Percentiles rank a stretch among this genome's conserved stretches.
Conservation (phyloP, 257 asterid genomes). For the Solanum habrochaites region DNA sequence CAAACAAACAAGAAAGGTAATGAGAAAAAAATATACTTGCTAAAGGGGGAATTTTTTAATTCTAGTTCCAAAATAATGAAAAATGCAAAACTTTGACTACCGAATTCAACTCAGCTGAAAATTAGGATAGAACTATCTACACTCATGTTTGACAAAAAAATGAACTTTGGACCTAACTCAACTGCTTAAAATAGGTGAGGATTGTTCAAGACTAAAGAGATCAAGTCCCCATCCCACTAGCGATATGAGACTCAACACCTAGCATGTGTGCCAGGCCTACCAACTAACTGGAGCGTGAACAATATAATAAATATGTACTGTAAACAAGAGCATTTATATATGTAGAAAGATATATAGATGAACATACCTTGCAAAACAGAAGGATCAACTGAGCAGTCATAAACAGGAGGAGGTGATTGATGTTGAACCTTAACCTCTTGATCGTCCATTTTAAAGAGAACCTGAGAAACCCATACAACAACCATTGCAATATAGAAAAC, state of each 20-base stretch:
- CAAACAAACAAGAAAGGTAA: neutral
- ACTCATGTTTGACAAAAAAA: neutral
- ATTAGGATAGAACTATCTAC: neutral
- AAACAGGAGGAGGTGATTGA: constrained; percentile 32
- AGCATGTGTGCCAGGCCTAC: neutral
- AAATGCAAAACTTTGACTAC: neutral
- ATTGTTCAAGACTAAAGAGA: neutral
- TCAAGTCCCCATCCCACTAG: neutral
- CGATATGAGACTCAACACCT: neutral
- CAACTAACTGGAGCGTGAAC: neutral
- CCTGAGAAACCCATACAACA: constrained; percentile 21
- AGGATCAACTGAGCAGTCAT: constrained; percentile 22
- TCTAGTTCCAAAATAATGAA: constrained; percentile 3
- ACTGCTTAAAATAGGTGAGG: neutral
- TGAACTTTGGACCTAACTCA: neutral
- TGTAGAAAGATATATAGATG: neutral
- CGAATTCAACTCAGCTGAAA: neutral
- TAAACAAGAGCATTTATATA: neutral
- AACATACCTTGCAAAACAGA: constrained; percentile 41
- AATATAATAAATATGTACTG: neutral
- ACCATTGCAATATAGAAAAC: constrained; percentile 10
- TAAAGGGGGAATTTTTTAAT: neutral
- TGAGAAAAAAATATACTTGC: neutral
- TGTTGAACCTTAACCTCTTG: constrained; percentile 70
- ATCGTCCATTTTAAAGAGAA: constrained; percentile 40